Conservation (phyloP, 371 early-diverging fungal genomes). For the Blakeslea trispora region DNA sequence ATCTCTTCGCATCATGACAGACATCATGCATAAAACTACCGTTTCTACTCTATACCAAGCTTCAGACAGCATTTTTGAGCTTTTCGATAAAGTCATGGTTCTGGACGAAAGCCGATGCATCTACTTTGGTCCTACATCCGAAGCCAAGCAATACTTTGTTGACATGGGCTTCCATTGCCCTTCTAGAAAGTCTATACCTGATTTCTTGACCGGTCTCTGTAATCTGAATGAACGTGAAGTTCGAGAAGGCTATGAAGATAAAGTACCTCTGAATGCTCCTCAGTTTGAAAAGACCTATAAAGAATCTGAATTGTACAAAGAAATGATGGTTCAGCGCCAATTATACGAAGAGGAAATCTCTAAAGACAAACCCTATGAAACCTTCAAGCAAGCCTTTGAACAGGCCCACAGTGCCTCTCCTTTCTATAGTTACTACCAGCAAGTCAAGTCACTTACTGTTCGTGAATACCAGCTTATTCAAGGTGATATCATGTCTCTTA, state of each 20-base stretch:
- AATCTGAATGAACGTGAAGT: constrained; percentile 63
- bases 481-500: constrained; percentile 49
- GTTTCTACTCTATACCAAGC: constrained; percentile 71
- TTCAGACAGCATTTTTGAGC: constrained; percentile 70
- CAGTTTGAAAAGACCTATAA: constrained; percentile 55
- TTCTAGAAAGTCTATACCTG: constrained; percentile 72
- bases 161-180: constrained; percentile 73
- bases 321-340: constrained; percentile 37
- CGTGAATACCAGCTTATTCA: constrained; percentile 64
- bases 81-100: constrained; percentile 78
- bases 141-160: constrained; percentile 70
- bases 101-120: constrained; percentile 73
- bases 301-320: constrained; percentile 35
- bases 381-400: constrained; percentile 55
- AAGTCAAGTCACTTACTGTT: constrained; percentile 59
- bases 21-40: constrained; percentile 64
- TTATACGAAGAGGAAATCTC: constrained; percentile 38
- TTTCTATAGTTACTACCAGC: constrained; percentile 62
- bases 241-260: constrained; percentile 53
- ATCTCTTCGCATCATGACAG: constrained; percentile 69
- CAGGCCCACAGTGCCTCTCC: constrained; percentile 60
- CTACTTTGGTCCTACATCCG: constrained; percentile 74
- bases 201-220: constrained; percentile 76
- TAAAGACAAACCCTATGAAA: constrained; percentile 33
- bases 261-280: constrained; percentile 45